Evolutionary conservation across 331 rosid genomes (phyloP).

Genomic region (Pyracantha coccinea): DNA sequence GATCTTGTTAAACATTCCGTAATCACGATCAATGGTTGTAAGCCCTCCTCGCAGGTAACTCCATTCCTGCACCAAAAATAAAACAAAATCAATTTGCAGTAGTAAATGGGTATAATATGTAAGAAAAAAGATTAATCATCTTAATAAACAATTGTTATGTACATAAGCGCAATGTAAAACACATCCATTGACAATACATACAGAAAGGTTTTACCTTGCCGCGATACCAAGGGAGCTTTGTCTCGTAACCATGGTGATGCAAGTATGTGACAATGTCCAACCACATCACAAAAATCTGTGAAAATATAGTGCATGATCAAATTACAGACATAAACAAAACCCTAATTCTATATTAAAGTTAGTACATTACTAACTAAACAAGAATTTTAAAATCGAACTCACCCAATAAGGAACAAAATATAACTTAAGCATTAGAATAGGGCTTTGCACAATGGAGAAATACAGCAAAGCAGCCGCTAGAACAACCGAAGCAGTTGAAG

Average conservation of each 20-base stretch:
- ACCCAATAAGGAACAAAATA: slow-evolving; percentile 78
- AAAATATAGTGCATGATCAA: not conserved
- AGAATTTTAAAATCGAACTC: not conserved
- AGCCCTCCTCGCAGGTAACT: slow-evolving; percentile 63
- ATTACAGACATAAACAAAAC: not conserved
- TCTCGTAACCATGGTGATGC: slow-evolving; percentile 79
- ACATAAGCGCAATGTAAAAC: not conserved
- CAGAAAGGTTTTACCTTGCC: slow-evolving; percentile 44
- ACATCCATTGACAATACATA: not conserved
- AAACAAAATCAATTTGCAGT: no score
- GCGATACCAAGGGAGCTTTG: slow-evolving; percentile 87
- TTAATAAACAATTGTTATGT: not conserved
- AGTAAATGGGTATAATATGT: no score
- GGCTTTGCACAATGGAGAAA: slow-evolving; percentile 34
- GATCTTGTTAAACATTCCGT: slow-evolving; percentile 55
- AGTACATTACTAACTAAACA: not conserved
- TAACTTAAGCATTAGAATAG: slow-evolving; percentile 37
- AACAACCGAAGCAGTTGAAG: slow-evolving; percentile 65
- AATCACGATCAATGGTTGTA: slow-evolving; percentile 69
- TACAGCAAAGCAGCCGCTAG: slow-evolving; percentile 33
- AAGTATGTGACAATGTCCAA: slow-evolving; percentile 72
- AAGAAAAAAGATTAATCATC: not conserved
- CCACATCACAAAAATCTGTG: slow-evolving; percentile 74
- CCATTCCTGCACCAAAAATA: slow-evolving; percentile 50
- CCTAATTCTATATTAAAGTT: not conserved